These are phyloP conservation scores for Eimeria brunetti DNA, from an alignment of 169 alveolate species.

Conservation along the genomic window DNA sequence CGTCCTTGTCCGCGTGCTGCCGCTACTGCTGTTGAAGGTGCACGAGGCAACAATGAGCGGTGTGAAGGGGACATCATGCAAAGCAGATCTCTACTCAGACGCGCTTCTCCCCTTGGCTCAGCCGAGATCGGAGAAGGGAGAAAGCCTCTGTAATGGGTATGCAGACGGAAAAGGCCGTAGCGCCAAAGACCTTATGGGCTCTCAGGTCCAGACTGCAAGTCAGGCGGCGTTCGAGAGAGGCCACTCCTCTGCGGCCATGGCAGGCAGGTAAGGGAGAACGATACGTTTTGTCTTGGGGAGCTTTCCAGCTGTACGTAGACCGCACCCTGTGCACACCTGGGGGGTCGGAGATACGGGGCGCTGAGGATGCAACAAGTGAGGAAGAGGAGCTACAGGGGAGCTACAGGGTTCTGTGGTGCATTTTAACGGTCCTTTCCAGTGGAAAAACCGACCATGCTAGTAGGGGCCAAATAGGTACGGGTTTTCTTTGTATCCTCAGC, in stretches of 20 bases:
- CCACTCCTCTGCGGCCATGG: conserved; percentile 87
- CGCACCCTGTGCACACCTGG: background rate
- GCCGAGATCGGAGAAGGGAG: conserved; percentile 4
- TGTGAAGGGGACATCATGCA: conserved; percentile 54
- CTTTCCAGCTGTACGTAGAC: background rate
- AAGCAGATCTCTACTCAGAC: conserved; percentile 7
- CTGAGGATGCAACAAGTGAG: background rate
- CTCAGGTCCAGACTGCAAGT: conserved; percentile 70
- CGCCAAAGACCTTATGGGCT: conserved; percentile 61
- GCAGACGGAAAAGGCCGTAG: conserved; percentile 1
- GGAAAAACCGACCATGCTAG: background rate
- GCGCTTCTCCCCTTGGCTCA: conserved; percentile 26
- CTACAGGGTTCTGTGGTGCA: background rate
- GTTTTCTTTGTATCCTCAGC: conserved; percentile 29
- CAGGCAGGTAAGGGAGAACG: conserved; percentile 81
- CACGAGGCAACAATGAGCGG: conserved; percentile 75
- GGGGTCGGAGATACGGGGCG: background rate
- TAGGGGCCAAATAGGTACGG: background rate
- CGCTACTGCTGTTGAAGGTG: conserved; percentile 27
- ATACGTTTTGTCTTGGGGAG: background rate
- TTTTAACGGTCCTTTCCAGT: background rate
- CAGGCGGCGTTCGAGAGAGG: conserved; percentile 84
- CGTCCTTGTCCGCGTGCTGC: background rate
- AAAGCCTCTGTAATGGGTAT: background rate
- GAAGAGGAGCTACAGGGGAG: background rate